Conservation (phyloP, 169 alveolate species). For the Gregarina niphandrodes region DNA sequence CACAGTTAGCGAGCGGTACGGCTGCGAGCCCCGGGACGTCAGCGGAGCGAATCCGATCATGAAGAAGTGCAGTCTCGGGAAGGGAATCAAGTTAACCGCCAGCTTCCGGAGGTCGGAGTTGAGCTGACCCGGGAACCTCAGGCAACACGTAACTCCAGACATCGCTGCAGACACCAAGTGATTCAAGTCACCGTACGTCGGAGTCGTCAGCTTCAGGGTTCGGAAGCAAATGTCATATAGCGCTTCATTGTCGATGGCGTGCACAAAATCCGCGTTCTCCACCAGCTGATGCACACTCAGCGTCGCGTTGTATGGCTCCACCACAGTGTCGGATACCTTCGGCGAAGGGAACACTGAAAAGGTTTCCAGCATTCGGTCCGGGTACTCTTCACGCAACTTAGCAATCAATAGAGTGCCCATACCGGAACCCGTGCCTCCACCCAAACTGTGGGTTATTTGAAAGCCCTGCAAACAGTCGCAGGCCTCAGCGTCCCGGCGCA, state of each 20-base stretch:
- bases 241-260: constrained; percentile 88
- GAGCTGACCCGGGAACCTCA: constrained; percentile 89
- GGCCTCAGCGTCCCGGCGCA: constrained; percentile 93
- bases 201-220: constrained; percentile 88
- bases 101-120: constrained; percentile 81
- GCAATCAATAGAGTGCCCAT: constrained; percentile 88
- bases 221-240: constrained; percentile 97
- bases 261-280: constrained; percentile 85
- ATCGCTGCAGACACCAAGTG: constrained; percentile 93
- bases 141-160: constrained; percentile 90
- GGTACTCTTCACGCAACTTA: constrained; percentile 86
- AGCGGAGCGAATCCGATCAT: constrained; percentile 92
- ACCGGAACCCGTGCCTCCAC: constrained; percentile 97
- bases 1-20: constrained; percentile 11
- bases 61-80: constrained; percentile 94
- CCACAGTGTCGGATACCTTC: constrained; percentile 94
- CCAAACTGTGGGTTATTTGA: constrained; percentile 81
- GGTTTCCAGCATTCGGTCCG: constrained; percentile 89
- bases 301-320: constrained; percentile 95
- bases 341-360: constrained; percentile 85
- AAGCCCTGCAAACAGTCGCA: constrained; percentile 75
- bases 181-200: constrained; percentile 92
- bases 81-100: constrained; percentile 85
- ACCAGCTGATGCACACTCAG: constrained; percentile 86
- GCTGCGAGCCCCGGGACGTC: constrained; percentile 93